Evolutionary conservation across 2,329 filamentous ascomycete species (phyloP).

Genomic region (Colletotrichum costaricense): DNA sequence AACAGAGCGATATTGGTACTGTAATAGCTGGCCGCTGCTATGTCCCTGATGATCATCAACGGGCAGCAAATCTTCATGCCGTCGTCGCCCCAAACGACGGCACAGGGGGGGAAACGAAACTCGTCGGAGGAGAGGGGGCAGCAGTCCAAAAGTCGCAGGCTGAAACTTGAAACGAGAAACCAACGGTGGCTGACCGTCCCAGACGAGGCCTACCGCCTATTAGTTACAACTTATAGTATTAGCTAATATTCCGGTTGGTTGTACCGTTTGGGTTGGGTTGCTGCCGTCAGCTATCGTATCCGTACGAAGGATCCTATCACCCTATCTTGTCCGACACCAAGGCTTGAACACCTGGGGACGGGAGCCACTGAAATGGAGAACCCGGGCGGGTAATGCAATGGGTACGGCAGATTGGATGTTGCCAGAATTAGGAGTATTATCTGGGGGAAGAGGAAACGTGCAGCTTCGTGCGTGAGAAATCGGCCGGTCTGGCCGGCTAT

Average conservation of each 20-base stretch:
- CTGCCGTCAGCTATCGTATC: constrained; percentile 4
- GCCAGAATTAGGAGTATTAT: not conserved
- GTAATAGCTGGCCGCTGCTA: not conserved
- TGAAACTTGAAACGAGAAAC: constrained; percentile 32
- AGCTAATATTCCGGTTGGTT: not conserved
- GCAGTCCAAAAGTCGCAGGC: constrained; percentile 23
- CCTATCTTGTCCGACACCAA: not conserved
- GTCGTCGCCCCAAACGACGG: constrained; percentile 17
- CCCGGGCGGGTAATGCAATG: constrained; percentile 1
- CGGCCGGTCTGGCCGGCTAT: not conserved
- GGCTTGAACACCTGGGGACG: not conserved
- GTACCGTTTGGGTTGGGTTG: not conserved
- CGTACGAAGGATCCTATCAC: not conserved
- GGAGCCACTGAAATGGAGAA: not conserved
- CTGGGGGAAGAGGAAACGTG: not conserved
- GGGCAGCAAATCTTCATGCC: not conserved
- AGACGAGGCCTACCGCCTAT: not conserved
- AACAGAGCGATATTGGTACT: not conserved
- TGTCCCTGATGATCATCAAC: not conserved
- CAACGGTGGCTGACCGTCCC: constrained; percentile 9
- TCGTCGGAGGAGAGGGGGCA: not conserved
- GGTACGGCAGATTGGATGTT: constrained; percentile 21
- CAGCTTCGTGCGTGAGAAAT: not conserved
- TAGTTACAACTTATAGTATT: not conserved
- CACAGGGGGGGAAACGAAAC: constrained; percentile 22